Evolutionary conservation across 2,329 filamentous ascomycete genomes (phyloP).

Genomic region (Penicillium frequentans): DNA sequence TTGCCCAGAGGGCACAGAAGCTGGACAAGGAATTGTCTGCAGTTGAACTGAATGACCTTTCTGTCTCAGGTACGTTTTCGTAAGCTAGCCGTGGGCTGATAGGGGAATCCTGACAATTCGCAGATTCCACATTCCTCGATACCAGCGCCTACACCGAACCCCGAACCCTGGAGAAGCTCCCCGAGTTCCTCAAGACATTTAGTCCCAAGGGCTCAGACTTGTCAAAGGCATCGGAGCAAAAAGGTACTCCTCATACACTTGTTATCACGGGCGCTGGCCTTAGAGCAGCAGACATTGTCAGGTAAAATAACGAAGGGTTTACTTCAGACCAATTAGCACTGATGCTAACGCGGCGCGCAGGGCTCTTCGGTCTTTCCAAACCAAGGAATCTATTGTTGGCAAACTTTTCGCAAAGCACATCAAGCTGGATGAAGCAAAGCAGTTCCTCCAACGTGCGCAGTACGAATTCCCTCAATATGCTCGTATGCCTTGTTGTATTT

Average conservation of each 20-base stretch:
- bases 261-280: slow-evolving; percentile 83
- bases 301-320: slow-evolving; percentile 48
- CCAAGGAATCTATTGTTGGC: slow-evolving; percentile 73
- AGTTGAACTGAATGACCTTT: slow-evolving; percentile 80
- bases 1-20: slow-evolving; percentile 73
- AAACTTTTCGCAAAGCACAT: slow-evolving; percentile 99
- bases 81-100: not conserved
- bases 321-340: not conserved
- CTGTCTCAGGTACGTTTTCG: slow-evolving; percentile 66
- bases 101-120: not conserved
- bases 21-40: slow-evolving; percentile 79
- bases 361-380: slow-evolving; percentile 74
- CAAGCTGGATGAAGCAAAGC: slow-evolving; percentile 83
- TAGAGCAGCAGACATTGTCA: slow-evolving; percentile 79
- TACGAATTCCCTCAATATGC: slow-evolving; percentile 21
- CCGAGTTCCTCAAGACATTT: slow-evolving; percentile 71
- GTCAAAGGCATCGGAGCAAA: slow-evolving; percentile 64
- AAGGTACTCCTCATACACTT: slow-evolving; percentile 79
- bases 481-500: not conserved
- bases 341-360: slow-evolving; percentile 41
- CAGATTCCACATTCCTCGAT: slow-evolving; percentile 74
- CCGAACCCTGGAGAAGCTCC: slow-evolving; percentile 70
- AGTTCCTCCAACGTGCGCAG: slow-evolving; percentile 67
- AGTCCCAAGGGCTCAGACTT: slow-evolving; percentile 59
- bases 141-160: slow-evolving; percentile 71